Evolutionary conservation across 2,329 filamentous ascomycete species (phyloP), one percentile per base, ranked within the genome.

Genomic region (Pezicula radicicola): DNA sequence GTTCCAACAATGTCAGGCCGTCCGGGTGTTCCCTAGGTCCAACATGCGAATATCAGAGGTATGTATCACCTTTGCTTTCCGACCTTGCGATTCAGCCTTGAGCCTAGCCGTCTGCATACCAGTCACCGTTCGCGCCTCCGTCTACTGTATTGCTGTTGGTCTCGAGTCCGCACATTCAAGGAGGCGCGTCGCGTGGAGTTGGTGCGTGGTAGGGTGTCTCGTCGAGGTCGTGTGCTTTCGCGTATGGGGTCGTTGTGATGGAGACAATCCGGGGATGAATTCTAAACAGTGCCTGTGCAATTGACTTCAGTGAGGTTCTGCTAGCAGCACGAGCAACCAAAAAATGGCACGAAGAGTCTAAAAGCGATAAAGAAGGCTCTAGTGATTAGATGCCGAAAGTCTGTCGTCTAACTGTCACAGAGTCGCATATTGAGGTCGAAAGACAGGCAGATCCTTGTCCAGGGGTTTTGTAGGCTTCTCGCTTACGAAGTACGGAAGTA

Each of bases 41-140:
- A 44, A 13, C 41, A 33, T 21, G 21, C 6, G 19, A 37, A 19
- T 45, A 54, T 12, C 42, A 16, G 18, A 44, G 35, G 16, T 36
- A 48, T 36, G 50, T 50, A 58, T 53, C 61, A 74, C 81, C 79
- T 85, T 85, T 64, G 79, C 79, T 75, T 83, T 84, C 65, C 81
- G 78, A 70, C 77, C 79, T 67, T 78, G 77, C 67, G 73, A 71
- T 66, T 84, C 81, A 67, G 77, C 74, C 69, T 78, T 81, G 63
- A 72, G 76, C 71, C 76, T 81, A 69, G 72, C 72, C 66, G 75
- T 64, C 79, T 67, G 66, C 63, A 68, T 68, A 65, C 62, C 66
- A 66, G 55, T 66, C 63, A 62, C 65, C 62, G 54, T 61, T 64
- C 55, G 42, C 63, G 54, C 61, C 64, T 61, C 63, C 64, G 55